Base-by-base conservation (phyloP, 1,284 basidiomycete genomes). In the Rhodofomes roseus region DNA sequence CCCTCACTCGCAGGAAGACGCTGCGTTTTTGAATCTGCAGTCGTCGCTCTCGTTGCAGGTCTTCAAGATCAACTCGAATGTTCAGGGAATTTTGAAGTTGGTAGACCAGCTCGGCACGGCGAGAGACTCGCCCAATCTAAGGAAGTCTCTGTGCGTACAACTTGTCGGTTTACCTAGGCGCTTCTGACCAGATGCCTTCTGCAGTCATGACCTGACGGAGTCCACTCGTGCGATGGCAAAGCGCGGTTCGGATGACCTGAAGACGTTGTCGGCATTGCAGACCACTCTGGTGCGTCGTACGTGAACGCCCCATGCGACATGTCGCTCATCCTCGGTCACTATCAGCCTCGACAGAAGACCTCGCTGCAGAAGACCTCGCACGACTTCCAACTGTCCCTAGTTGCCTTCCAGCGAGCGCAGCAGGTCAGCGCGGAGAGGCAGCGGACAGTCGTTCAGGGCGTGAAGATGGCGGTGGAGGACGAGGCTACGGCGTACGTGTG, bases 61-160 rank as follows among this genome's bases (percentile, higher is more conserved):
- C 62, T 98, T 99, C 88, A 98, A 98, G 83, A 95, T 99, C 79
- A 96, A 97, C 70, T 86, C 92, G 62, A 99, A 99, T 75, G 95
- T 98, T 6, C 92, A 96, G 68, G 96, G 93, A 14, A 96, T 99
- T 56, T 78, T 95, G 70, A 93, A 94, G 72, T 81, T 96, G 23
- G 91, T 99, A 12, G 93, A 97, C 69, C 91, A 96, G 73, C 81
- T 98, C 2, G 95, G 95, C 4, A 92, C 89, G 0, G 77, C 77
- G 23, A 85, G 86, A 67, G 95, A 97, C 71, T 92, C 86, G 60
- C 79, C 86, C 27, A 73, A 79, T 46, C 76, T 97, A 61, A 80
- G 95, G 64, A 93, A 90, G 74, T 86, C 83, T 55, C 76, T 95
- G 93, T 94, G 68, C 64, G 90, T 82, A 52, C 25, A 1, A 29